Base-by-base conservation (phyloP, 495 filamentous ascomycete genomes). In the Xylaria venustula region DNA sequence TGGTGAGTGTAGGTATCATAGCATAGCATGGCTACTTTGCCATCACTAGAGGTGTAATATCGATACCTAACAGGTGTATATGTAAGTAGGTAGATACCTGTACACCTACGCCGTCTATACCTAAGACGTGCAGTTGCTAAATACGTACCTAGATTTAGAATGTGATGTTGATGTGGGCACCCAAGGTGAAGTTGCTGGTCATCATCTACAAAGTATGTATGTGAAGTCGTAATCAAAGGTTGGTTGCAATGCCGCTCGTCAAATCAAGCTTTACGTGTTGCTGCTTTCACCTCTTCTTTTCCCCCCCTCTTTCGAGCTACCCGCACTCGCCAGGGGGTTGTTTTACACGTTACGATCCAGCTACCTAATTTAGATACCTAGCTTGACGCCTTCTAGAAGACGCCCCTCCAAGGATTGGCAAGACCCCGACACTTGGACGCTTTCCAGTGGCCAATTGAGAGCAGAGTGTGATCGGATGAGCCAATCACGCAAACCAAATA, bases 401-500 rank as follows among this genome's bases (percentile, higher is more conserved):
- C 14, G 32, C 7, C n/a, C n/a, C 54, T 25, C 54, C 54, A 57
- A 57, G 28, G 23, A 47, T 14, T 36, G 34, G 42, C 44, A 45
- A 47, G 28, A 59, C 23, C 26, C n/a, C 45, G 47, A n/a, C 26
- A 34, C 49, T 8, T 36, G 22, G 30, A 30, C 5, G 23, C 47
- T 47, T 44, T 60, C 28, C 36, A 34, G 22, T 37, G 47, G 57
- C 37, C 57, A 52, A 52, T 60, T 52, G 47, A 20, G 11, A 11
- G 36, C 32, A 44, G 45, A 22, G 47, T 45, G 36, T 34, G 23
- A 25, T 19, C 25, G 57, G 17, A 23, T 30, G 15, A 45, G 47
- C 57, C 57, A 60, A 60, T 60, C 47, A 58, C 25, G 47, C 57
- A 23, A 26, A 34, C n/a, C 4, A 32, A 34, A 34, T 34, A 23